Evolutionary conservation across 2,329 filamentous ascomycete genomes (phyloP), one percentile per base, ranked within the genome.

Genomic region (Penicillium sclerotigenum): DNA sequence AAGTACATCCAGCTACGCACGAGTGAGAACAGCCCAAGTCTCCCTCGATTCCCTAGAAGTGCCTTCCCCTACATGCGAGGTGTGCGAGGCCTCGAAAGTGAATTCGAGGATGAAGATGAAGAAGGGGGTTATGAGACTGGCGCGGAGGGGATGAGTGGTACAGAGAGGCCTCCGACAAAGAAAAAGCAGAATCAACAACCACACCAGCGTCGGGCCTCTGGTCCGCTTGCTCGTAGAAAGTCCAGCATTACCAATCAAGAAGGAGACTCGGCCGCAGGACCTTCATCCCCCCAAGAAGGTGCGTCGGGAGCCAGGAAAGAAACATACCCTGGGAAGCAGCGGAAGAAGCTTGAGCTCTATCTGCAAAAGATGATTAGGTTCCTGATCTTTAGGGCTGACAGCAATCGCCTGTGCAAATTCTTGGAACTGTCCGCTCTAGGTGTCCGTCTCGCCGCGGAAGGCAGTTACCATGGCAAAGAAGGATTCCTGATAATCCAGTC

Each of bases 401-500:
- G 91, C 75, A 97, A 97, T 68, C 86, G 94, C 10, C 80, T 99
- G 4, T 99, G 94, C 76, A 94, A 95, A 62, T 99, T 99, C 71
- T 79, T 99, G 2, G 94, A 99, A 71, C 80, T 99, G 9, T 99
- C 94, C 20, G 93, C 95, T 0, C 81, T 99, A 5, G 94, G 94
- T 22, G 91, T 99, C 47, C 87, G 95, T 46, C 83, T 99, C 47
- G 94, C 94, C 24, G 91, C 93, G 0, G 95, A 99, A 74, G 92
- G 91, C 28, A 96, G 92, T 66, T 97, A 97, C 67, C 94, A 99
- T 70, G 95, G 94, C 57, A 99, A 99, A 73, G 95, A 99, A 75
- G 95, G 94, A 16, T 92, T 89, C 70, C 80, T 99, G 62, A 87
- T 95, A 64, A 96, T 99, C 61, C 90, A 95, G 66, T 95, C 91